Conservation (phyloP, 768 basidiomycete genomes). For the Mycena belliarum region DNA sequence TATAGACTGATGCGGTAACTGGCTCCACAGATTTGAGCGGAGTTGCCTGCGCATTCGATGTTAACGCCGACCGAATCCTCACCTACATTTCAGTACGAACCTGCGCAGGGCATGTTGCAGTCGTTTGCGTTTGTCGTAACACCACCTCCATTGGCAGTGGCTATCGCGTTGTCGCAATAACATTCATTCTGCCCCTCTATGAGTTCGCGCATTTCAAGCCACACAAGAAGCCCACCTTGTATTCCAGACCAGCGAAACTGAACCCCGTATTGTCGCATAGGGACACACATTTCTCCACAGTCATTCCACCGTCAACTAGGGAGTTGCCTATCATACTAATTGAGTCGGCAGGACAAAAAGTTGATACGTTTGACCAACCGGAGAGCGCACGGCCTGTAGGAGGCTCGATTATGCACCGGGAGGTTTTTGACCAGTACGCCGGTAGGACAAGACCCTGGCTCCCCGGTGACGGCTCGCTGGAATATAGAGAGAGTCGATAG, state of each 20-base stretch:
- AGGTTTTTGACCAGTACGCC: slow-evolving; percentile 6
- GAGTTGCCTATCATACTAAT: not conserved
- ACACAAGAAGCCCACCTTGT: not conserved
- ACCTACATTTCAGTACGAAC: not conserved
- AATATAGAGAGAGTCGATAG: slow-evolving; percentile 6
- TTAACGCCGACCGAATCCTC: not conserved
- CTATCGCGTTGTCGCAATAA: slow-evolving; percentile 11
- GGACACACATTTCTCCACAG: slow-evolving; percentile 12
- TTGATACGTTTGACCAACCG: not conserved
- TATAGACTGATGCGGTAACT: slow-evolving; percentile 42
- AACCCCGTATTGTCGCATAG: slow-evolving; percentile 11
- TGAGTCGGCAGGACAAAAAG: not conserved
- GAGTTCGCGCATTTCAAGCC: not conserved
- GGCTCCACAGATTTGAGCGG: slow-evolving; percentile 42
- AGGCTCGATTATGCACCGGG: slow-evolving; percentile 7
- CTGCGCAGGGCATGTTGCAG: slow-evolving; percentile 41
- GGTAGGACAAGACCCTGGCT: not conserved
- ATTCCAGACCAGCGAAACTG: slow-evolving; percentile 9
- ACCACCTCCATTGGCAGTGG: slow-evolving; percentile 13
- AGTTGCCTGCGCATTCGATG: slow-evolving; percentile 30
- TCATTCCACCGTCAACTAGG: slow-evolving; percentile 5
- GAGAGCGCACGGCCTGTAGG: slow-evolving; percentile 4
- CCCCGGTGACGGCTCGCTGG: not conserved
- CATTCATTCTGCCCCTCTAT: slow-evolving; percentile 10
- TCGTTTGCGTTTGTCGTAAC: slow-evolving; percentile 19